These are phyloP conservation scores for Patellifolia procumbens DNA, from an alignment of 179 eudicot genomes.

Conservation along the genomic window DNA sequence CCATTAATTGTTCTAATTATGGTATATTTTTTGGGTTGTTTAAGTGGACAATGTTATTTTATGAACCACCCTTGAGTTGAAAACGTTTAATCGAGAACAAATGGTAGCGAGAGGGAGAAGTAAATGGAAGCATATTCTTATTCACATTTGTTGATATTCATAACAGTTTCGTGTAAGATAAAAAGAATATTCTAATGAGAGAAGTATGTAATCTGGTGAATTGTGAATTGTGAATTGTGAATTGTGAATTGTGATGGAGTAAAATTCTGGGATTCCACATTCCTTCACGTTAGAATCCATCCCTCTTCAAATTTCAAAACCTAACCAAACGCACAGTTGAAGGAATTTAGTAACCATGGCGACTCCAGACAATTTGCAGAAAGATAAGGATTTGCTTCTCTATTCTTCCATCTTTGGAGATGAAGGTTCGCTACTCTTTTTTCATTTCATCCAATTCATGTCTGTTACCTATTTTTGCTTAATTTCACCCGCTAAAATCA, in stretches of 20 bases:
- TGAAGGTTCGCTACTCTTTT: constrained; percentile 23
- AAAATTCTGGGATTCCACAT: not conserved
- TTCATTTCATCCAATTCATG: not conserved
- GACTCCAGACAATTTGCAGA: constrained; percentile 31
- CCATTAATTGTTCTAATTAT: no score
- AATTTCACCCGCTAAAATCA: no score
- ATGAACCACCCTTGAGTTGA: not conserved
- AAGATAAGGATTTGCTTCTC: constrained; percentile 40
- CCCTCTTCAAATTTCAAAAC: not conserved
- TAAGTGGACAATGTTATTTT: no score
- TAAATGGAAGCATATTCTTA: not conserved
- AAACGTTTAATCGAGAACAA: not conserved
- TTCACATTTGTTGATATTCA: not conserved
- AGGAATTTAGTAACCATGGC: constrained; percentile 36
- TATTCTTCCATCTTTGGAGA: constrained; percentile 44
- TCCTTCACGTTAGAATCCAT: not conserved
- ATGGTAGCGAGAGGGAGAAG: not conserved
- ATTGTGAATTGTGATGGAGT: no score
- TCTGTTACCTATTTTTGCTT: not conserved
- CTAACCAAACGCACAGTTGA: no score
- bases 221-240: no score
- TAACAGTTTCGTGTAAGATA: not conserved
- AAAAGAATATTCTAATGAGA: not conserved
- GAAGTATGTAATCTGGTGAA: no score
- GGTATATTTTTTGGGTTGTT: no score